Percentiles rank a stretch among this genome's conserved stretches.
These are phyloP conservation scores for Malus hybrid DNA, from an alignment of 331 rosid genomes.

Conservation along the genomic window DNA sequence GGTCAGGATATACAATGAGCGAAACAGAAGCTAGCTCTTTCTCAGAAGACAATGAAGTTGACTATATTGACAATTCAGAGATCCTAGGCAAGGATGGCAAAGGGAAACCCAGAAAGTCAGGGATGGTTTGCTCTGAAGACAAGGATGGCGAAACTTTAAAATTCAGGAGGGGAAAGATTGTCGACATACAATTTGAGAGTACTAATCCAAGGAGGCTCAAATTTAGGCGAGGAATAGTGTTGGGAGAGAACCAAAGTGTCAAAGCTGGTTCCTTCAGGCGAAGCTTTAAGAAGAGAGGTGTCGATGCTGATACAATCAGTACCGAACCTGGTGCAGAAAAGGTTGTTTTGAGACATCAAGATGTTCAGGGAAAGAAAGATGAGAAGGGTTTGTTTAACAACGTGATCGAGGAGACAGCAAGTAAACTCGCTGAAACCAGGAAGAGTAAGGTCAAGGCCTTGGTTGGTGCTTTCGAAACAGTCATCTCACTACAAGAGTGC, in stretches of 20 bases:
- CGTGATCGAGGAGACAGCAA: conserved; percentile 92
- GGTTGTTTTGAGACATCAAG: conserved; percentile 74
- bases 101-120: conserved; percentile 18
- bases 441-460: conserved; percentile 97
- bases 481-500: conserved; percentile 52
- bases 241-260: conserved; percentile 28
- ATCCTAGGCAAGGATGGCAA: conserved; percentile 21
- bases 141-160: conserved; percentile 35
- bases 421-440: conserved; percentile 62
- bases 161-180: conserved; percentile 61
- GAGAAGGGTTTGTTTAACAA: conserved; percentile 70
- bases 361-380: conserved; percentile 59
- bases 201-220: conserved; percentile 58
- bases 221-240: conserved; percentile 49
- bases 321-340: conserved; percentile 27
- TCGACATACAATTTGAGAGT: conserved; percentile 39
- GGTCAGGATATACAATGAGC: conserved; percentile 41
- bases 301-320: conserved; percentile 1
- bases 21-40: conserved; percentile 41
- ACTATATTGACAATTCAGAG: conserved; percentile 25
- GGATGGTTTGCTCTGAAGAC: conserved; percentile 27
- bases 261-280: conserved; percentile 24
- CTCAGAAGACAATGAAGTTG: conserved; percentile 32
- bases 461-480: conserved; percentile 70
- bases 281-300: conserved; percentile 41